Conservation (phyloP, 768 basidiomycete genomes). For the Pulveroboletus sp. region DNA sequence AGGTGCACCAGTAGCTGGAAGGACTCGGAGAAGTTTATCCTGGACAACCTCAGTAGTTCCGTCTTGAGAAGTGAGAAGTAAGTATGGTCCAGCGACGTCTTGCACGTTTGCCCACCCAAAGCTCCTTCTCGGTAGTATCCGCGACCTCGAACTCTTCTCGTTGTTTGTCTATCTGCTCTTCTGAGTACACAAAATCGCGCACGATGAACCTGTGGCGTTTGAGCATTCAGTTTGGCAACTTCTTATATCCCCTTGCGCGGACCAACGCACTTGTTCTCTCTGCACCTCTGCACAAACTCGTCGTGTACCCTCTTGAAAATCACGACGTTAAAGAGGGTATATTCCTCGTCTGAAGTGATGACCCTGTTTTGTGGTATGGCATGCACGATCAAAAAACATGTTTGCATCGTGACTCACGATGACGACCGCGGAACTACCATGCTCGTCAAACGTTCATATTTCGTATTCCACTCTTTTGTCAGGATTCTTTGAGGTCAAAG, state of each 20-base stretch:
- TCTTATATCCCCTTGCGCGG: neutral
- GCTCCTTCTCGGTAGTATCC: conserved; percentile 86
- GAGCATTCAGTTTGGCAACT: conserved; percentile 4
- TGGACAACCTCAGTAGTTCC: conserved; percentile 81
- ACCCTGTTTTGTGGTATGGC: conserved; percentile 39
- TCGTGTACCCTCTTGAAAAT: conserved; percentile 90
- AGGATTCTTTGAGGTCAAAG: conserved; percentile 48
- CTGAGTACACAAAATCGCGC: conserved; percentile 90
- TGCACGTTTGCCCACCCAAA: conserved; percentile 67
- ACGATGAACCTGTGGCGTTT: conserved; percentile 68
- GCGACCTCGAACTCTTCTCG: conserved; percentile 75
- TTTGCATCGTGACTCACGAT: conserved; percentile 46
- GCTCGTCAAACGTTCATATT: conserved; percentile 79
- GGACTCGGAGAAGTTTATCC: conserved; percentile 96
- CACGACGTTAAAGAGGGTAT: conserved; percentile 76
- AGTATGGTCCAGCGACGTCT: neutral
- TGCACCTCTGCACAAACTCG: conserved; percentile 87
- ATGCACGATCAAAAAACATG: conserved; percentile 19
- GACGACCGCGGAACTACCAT: conserved; percentile 96
- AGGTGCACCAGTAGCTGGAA: conserved; percentile 92
- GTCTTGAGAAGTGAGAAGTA: conserved; percentile 47
- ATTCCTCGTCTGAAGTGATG: conserved; percentile 85
- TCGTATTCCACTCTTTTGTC: conserved; percentile 82
- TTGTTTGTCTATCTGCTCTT: conserved; percentile 75
- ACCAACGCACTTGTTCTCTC: conserved; percentile 81